A percentile compares a stretch with the other conserved stretches of the same genome.
These are phyloP conservation scores for Suhomyces terraborum DNA, from an alignment of 1,139 yeast genomes.

Conservation along the genomic window DNA sequence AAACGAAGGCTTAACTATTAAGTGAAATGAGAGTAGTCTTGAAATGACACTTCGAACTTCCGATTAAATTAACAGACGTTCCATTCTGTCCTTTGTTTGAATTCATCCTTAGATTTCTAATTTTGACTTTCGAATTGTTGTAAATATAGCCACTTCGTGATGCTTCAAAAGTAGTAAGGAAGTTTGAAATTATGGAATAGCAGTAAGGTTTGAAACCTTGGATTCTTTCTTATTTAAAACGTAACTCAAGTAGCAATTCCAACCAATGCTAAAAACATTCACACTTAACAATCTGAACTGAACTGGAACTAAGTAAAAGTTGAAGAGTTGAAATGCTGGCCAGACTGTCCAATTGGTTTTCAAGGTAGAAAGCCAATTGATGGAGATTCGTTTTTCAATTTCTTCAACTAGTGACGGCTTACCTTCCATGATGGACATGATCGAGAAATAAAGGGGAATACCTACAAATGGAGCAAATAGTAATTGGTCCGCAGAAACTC, in stretches of 20 bases:
- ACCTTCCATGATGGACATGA: conserved; percentile 67
- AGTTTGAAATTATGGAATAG: too few relatives aligned
- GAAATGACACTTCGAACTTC: too few relatives aligned
- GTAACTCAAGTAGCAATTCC: conserved; percentile 80
- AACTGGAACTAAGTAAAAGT: conserved; percentile 72
- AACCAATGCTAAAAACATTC: conserved; percentile 71
- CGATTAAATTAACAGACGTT: too few relatives aligned
- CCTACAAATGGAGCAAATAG: conserved; percentile 73
- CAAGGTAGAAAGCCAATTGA: conserved; percentile 62
- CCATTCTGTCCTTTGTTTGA: too few relatives aligned
- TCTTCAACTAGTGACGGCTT: conserved; percentile 26
- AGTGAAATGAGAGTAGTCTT: too few relatives aligned
- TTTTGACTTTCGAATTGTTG: too few relatives aligned
- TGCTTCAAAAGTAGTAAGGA: too few relatives aligned
- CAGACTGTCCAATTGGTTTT: conserved; percentile 79
- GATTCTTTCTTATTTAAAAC: conserved; percentile 13
- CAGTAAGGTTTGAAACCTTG: background rate
- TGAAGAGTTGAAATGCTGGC: conserved; percentile 78
- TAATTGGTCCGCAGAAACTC: conserved; percentile 73
- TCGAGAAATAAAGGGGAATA: conserved; percentile 65
- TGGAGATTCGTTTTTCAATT: conserved; percentile 40
- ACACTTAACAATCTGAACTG: conserved; percentile 68
- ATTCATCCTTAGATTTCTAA: too few relatives aligned
- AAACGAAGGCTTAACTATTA: too few relatives aligned
- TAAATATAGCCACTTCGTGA: too few relatives aligned